Conservation (phyloP, 352 stramenopile genomes). For the Globisporangium camurandrum region DNA sequence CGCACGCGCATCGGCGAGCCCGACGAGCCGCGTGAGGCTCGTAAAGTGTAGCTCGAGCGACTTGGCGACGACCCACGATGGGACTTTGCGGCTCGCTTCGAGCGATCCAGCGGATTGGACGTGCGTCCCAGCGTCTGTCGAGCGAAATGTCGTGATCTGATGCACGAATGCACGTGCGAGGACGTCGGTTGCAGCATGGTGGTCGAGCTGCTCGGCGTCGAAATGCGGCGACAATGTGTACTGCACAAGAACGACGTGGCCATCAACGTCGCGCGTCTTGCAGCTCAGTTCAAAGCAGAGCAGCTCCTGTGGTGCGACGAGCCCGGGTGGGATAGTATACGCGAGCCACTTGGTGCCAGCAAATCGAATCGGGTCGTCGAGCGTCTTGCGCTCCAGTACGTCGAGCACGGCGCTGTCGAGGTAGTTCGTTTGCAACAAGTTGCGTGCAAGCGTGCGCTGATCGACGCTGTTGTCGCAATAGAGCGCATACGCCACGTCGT, state of each 20-base stretch:
- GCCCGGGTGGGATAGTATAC: conserved; percentile 16
- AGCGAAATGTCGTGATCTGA: conserved; percentile 13
- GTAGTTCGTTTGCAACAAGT: too few relatives aligned
- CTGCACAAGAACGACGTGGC: conserved; percentile 20
- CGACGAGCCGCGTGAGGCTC: conserved; percentile 2
- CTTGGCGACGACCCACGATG: background rate
- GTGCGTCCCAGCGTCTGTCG: background rate
- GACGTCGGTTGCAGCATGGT: too few relatives aligned
- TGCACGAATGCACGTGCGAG: conserved; percentile 8
- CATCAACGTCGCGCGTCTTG: conserved; percentile 20
- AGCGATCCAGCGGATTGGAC: conserved; percentile 8
- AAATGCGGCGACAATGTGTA: too few relatives aligned
- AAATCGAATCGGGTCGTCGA: conserved; percentile 42
- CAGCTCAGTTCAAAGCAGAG: conserved; percentile 37
- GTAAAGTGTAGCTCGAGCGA: conserved; percentile 1
- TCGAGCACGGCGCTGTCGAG: conserved; percentile 40
- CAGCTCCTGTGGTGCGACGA: conserved; percentile 27
- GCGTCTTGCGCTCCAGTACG: conserved; percentile 24
- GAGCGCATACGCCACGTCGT: conserved; percentile 27
- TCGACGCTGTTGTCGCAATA: conserved; percentile 35
- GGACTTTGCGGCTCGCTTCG: background rate
- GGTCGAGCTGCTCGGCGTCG: too few relatives aligned
- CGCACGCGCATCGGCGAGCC: conserved; percentile 9
- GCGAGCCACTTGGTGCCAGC: conserved; percentile 47
- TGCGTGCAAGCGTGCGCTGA: conserved; percentile 34